A percentile compares a stretch with the other conserved stretches of the same genome.
Conservation (phyloP, 257 asterid genomes). For the Craterostigma plantagineum region DNA sequence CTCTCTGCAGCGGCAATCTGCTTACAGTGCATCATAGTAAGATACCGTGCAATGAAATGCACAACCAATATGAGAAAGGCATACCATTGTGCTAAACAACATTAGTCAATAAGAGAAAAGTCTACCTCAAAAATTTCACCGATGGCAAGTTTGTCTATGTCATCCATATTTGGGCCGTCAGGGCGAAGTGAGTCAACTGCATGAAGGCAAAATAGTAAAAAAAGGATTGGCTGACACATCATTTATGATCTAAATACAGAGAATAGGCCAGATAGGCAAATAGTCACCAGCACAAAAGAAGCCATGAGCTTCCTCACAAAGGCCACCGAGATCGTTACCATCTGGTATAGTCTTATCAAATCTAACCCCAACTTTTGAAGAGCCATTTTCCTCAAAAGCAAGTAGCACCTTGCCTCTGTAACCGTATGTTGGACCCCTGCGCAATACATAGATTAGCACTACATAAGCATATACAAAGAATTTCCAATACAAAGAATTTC, state of each 20-base stretch:
- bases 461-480: too few species aligned
- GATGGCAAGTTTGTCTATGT: too few species aligned
- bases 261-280: slow-evolving; percentile 8
- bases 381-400: slow-evolving; percentile 66
- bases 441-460: slow-evolving; percentile 11
- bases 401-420: slow-evolving; percentile 65
- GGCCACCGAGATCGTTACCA: slow-evolving; percentile 87
- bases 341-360: slow-evolving; percentile 68
- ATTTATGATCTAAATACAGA: background rate
- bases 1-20: slow-evolving; percentile 62
- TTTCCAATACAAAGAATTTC: too few species aligned
- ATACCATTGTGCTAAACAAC: slow-evolving; percentile 1
- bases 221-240: too few species aligned
- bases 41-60: slow-evolving; percentile 8
- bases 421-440: slow-evolving; percentile 72
- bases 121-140: too few species aligned
- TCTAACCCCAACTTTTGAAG: slow-evolving; percentile 73
- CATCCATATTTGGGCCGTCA: too few species aligned
- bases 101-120: too few species aligned
- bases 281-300: slow-evolving; percentile 81
- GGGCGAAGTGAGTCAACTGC: background rate
- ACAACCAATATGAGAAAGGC: slow-evolving; percentile 3
- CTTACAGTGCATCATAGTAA: slow-evolving; percentile 8
- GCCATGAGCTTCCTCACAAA: slow-evolving; percentile 65
- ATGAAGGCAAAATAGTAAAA: background rate